A percentile compares a stretch with the other conserved stretches of the same genome.
Evolutionary conservation across 768 basidiomycete genomes (phyloP).

Genomic region (Flagelloscypha sp.): DNA sequence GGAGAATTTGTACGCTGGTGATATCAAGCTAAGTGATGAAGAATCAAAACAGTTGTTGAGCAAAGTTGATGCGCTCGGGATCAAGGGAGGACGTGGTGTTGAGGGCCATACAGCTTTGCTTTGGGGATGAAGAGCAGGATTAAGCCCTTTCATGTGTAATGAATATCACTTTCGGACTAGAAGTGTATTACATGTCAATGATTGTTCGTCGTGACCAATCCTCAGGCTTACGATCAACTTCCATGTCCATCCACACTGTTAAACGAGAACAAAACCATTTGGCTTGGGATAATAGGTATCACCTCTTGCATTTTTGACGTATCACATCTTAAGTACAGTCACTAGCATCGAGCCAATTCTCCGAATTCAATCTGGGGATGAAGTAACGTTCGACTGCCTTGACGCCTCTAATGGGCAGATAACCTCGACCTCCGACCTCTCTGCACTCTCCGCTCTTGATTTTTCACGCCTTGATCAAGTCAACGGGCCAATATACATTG

Average conservation of each 20-base stretch:
- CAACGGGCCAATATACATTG: slow-evolving; percentile 49
- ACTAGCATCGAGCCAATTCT: slow-evolving; percentile 44
- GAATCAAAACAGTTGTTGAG: slow-evolving; percentile 34
- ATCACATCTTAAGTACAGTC: neutral
- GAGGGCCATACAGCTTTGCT: no score
- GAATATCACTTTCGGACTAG: no score
- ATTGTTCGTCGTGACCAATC: neutral
- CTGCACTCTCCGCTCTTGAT: slow-evolving; percentile 29
- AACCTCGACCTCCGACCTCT: slow-evolving; percentile 30
- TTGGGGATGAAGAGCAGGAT: no score
- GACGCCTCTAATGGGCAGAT: slow-evolving; percentile 59
- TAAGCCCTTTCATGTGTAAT: no score
- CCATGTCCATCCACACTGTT: slow-evolving; percentile 46
- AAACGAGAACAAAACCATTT: slow-evolving; percentile 45
- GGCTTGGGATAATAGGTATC: slow-evolving; percentile 54
- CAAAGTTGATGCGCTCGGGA: no score
- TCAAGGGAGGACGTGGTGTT: no score
- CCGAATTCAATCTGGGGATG: slow-evolving; percentile 43
- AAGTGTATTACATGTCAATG: neutral
- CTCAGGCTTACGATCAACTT: no score
- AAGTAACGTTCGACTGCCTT: slow-evolving; percentile 51
- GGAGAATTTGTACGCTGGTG: slow-evolving; percentile 36
- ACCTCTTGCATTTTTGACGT: neutral
- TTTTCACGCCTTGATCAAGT: slow-evolving; percentile 49
- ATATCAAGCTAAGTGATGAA: slow-evolving; percentile 29